Evolutionary conservation across 331 rosid genomes (phyloP).

Genomic region (Dryas integrifolia): DNA sequence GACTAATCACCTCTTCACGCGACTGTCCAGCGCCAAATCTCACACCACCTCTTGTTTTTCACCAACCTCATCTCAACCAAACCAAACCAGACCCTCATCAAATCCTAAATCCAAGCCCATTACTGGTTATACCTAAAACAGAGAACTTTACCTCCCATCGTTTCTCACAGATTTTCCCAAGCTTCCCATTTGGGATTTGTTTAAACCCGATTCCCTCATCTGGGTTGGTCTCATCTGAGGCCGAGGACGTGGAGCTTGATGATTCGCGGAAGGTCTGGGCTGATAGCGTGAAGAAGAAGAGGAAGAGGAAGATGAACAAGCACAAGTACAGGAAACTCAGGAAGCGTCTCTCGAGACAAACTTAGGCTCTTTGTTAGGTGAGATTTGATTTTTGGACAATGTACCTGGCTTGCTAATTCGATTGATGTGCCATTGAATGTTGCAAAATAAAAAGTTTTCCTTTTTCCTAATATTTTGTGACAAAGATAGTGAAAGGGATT

Average conservation of each 20-base stretch:
- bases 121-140: neutral
- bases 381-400: constrained; percentile 22
- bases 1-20: constrained; percentile 22
- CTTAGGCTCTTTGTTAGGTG: constrained; percentile 36
- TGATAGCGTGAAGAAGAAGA: constrained; percentile 85
- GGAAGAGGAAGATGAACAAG: constrained; percentile 80
- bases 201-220: constrained; percentile 32
- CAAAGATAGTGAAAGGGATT: constrained; percentile 10
- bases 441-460: neutral
- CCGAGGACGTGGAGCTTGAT: constrained; percentile 30
- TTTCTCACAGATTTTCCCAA: constrained; percentile 48
- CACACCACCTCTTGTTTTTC: neutral
- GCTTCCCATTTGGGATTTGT: constrained; percentile 53
- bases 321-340: constrained; percentile 77
- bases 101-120: constrained; percentile 9
- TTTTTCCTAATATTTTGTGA: constrained; percentile 14
- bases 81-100: constrained; percentile 21
- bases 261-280: constrained; percentile 61
- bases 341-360: constrained; percentile 62
- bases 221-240: constrained; percentile 32
- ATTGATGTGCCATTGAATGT: neutral
- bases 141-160: constrained; percentile 17
- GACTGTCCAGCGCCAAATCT: constrained; percentile 15
- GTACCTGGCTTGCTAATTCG: constrained; percentile 10
- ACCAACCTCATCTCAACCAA: constrained; percentile 11